Conservation (phyloP, 2,329 filamentous ascomycete genomes). For the Calonectria pseudoturangicola region DNA sequence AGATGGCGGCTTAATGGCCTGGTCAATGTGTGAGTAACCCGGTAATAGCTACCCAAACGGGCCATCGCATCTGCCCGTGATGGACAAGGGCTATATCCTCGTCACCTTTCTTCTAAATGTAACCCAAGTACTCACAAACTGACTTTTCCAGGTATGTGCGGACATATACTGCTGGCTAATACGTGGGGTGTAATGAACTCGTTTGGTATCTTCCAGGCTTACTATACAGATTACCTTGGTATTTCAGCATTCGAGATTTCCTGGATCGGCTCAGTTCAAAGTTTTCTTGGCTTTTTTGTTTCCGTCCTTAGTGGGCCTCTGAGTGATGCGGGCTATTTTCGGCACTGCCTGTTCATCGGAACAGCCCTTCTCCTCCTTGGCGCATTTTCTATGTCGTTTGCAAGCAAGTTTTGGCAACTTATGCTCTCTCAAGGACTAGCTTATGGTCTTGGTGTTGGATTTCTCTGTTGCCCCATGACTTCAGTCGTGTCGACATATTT, state of each 20-base stretch:
- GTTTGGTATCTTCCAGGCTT: constrained; percentile 28
- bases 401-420: constrained; percentile 24
- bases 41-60: too few species aligned
- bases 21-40: constrained; percentile 15
- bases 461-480: constrained; percentile 15
- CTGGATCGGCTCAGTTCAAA: constrained; percentile 24
- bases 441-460: constrained; percentile 18
- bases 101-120: neutral
- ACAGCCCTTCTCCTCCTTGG: constrained; percentile 9
- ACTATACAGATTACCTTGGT: constrained; percentile 14
- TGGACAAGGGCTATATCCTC: too few species aligned
- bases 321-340: constrained; percentile 5
- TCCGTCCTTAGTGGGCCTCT: constrained; percentile 11
- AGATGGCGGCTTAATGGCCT: neutral
- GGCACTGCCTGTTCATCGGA: neutral
- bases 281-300: constrained; percentile 27
- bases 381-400: constrained; percentile 14
- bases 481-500: constrained; percentile 26
- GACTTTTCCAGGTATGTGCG: neutral
- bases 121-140: constrained; percentile 5
- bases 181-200: constrained; percentile 30
- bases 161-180: constrained; percentile 28
- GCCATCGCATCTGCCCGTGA: neutral
- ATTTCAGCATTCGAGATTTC: constrained; percentile 20
- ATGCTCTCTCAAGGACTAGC: constrained; percentile 22